Base-by-base conservation (phyloP, 306 rosid species). In the Malus sylvestris region DNA sequence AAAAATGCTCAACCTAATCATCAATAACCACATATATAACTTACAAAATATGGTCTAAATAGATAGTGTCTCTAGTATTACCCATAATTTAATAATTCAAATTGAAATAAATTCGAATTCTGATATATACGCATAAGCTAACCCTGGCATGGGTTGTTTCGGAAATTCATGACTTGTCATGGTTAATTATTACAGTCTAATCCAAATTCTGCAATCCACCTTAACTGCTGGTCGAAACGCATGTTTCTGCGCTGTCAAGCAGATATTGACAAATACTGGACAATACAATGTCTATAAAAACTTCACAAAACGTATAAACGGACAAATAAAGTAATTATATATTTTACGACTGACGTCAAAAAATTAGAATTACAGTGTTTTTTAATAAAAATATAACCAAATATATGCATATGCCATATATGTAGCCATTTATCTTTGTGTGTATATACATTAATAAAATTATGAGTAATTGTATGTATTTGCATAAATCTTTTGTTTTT, bases 341-440 rank as follows among this genome's bases (percentile, higher is more conserved):
- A 15, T 65, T 18, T 33, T 5, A 70, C 20, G 60, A 58, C 70
- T 69, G 61, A 45, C 23, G 55, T 82, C n/a, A 3, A 51, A 51
- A 58, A 59, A 32, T 57, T 32, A 38, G 13, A 71, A 23, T 49
- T 51, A 60, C 20, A 64, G 18, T 64, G 58, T 53, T 51, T 62
- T 29, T 15, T 27, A 12, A 68, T 40, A 68, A 67, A 77, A 68
- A n/a, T 64, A 59, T 78, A 35, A 74, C 87, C 67, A 84, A 81
- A 78, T 35, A 22, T 29, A 27, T 8, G 40, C 2, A n/a, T 27
- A 20, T 65, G 25, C 45, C 29, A 45, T 67, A 57, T 45, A 19
- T 40, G 16, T 64, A 65, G 51, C 45, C 62, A 32, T 64, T 32
- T n/a, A 12, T 68, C 11, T 67, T 46, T 22, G 32, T 49, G 23